Conservation (phyloP, 1,139 yeast genomes). For the Candida mesenterica region DNA sequence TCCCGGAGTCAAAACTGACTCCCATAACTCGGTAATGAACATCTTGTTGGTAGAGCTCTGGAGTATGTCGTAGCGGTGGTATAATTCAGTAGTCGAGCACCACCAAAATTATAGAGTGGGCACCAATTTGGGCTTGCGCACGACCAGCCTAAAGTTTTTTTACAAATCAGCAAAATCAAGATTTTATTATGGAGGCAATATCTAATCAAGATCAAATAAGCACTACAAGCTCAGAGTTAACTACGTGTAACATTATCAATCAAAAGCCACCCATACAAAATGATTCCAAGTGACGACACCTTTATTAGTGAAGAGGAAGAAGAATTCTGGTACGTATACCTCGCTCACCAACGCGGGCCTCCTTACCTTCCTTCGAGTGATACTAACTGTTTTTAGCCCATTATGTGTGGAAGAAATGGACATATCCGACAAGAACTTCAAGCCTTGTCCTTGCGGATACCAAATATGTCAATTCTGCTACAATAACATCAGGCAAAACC, state of each 20-base stretch:
- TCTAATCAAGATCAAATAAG: conserved; percentile 2
- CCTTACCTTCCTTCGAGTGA: not conserved
- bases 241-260: not conserved
- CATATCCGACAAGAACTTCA: conserved; percentile 90
- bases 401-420: conserved; percentile 98
- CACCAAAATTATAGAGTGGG: too few species aligned
- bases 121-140: conserved; percentile 4
- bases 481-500: conserved; percentile 92
- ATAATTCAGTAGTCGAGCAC: too few species aligned
- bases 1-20: conserved; percentile 92
- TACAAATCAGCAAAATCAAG: conserved; percentile 3
- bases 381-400: conserved; percentile 48
- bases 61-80: too few species aligned
- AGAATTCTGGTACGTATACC: conserved; percentile 57
- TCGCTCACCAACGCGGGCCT: not conserved
- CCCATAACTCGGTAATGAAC: conserved; percentile 77
- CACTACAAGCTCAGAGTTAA: not conserved
- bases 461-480: conserved; percentile 98
- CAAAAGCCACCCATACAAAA: conserved; percentile 7
- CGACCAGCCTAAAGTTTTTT: conserved; percentile 7
- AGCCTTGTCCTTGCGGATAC: conserved; percentile 99
- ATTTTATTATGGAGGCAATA: conserved; percentile 1
- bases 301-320: conserved; percentile 80
- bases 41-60: conserved; percentile 26
- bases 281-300: conserved; percentile 39